Percentiles rank a stretch among this genome's conserved stretches.
Evolutionary conservation across 192 early-diverging fungal genomes (phyloP).

Genomic region (Mortierella antarctica): DNA sequence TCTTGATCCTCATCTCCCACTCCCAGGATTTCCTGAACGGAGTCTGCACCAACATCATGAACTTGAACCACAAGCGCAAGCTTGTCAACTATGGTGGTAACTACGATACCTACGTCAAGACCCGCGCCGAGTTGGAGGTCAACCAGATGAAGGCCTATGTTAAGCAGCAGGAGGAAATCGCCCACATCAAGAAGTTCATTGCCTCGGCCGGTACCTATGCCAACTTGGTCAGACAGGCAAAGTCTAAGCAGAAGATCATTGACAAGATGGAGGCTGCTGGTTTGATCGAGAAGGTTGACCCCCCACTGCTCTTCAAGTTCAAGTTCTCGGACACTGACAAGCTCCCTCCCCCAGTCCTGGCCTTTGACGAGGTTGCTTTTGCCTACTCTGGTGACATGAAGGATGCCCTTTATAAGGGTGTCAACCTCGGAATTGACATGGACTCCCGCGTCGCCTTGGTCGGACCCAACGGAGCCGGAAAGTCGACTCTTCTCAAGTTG

Average conservation of each 20-base stretch:
- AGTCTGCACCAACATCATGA: constrained; percentile 95
- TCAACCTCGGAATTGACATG: constrained; percentile 97
- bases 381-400: constrained; percentile 87
- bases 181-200: constrained; percentile 99
- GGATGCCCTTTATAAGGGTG: constrained; percentile 88
- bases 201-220: constrained; percentile 99
- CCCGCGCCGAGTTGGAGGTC: constrained; percentile 93
- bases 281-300: constrained; percentile 94
- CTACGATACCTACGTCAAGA: constrained; percentile 96
- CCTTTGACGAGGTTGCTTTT: constrained; percentile 93
- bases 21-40: constrained; percentile 96
- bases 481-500: constrained; percentile 97
- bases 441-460: constrained; percentile 98
- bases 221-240: constrained; percentile 96
- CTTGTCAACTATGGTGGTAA: constrained; percentile 97
- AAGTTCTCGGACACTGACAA: constrained; percentile 86
- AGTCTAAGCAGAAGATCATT: constrained; percentile 99
- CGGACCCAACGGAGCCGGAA: constrained; percentile 95
- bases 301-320: constrained; percentile 82
- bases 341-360: constrained; percentile 95
- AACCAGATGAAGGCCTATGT: constrained; percentile 99
- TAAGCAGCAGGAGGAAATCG: constrained; percentile 99
- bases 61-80: constrained; percentile 91
- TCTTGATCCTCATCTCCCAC: constrained; percentile 91
- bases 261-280: constrained; percentile 99